A percentile compares a stretch with the other conserved stretches of the same genome.
Conservation (phyloP, 371 early-diverging fungal genomes). For the Cladochytrium tenue region DNA sequence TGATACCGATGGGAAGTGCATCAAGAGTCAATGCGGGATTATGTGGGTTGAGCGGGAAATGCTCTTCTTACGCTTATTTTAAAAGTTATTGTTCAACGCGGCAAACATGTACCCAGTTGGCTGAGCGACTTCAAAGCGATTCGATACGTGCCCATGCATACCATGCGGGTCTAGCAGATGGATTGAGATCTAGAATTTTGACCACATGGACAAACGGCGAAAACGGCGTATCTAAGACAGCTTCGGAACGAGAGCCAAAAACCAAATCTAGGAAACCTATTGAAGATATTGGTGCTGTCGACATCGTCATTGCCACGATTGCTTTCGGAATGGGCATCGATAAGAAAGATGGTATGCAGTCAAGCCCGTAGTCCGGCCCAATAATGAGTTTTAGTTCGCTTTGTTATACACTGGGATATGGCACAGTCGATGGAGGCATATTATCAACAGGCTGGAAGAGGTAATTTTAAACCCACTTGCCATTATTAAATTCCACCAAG, state of each 20-base stretch:
- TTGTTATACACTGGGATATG: slow-evolving; percentile 69
- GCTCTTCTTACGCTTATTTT: not conserved
- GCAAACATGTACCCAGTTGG: slow-evolving; percentile 37
- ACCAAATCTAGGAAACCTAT: not conserved
- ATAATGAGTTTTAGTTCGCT: slow-evolving; percentile 43
- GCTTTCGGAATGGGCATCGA: slow-evolving; percentile 75
- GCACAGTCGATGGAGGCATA: slow-evolving; percentile 66
- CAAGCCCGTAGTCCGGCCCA: not conserved
- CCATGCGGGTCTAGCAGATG: slow-evolving; percentile 40
- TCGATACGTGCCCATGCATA: slow-evolving; percentile 38
- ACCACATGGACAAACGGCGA: slow-evolving; percentile 32
- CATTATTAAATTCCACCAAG: slow-evolving; percentile 12
- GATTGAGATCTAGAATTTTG: slow-evolving; percentile 24
- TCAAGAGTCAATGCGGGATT: slow-evolving; percentile 32
- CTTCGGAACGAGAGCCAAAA: slow-evolving; percentile 9
- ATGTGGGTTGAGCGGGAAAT: slow-evolving; percentile 27
- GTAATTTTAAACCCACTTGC: slow-evolving; percentile 2
- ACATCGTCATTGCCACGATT: slow-evolving; percentile 64
- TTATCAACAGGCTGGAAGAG: slow-evolving; percentile 67
- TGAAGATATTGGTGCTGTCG: slow-evolving; percentile 20
- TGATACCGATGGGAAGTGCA: not conserved
- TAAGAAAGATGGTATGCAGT: slow-evolving; percentile 53
- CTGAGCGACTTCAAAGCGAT: slow-evolving; percentile 25
- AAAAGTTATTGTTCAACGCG: slow-evolving; percentile 43
- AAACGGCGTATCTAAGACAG: slow-evolving; percentile 1